These are phyloP conservation scores for Candida anglica DNA, from an alignment of 805 yeast species.

Conservation along the genomic window DNA sequence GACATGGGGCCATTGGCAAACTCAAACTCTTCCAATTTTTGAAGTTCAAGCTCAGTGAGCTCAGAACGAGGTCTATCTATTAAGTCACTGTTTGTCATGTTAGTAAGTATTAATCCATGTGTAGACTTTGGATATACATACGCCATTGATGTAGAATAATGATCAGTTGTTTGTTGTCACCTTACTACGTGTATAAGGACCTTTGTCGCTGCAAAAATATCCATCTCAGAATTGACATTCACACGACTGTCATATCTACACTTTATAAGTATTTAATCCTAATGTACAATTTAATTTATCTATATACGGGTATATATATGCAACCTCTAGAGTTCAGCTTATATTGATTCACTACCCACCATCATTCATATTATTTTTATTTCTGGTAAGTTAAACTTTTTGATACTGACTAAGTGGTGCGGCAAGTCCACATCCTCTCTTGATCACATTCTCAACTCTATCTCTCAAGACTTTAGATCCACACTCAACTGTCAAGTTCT, in stretches of 20 bases:
- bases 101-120: slow-evolving; percentile 18
- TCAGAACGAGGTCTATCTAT: slow-evolving; percentile 75
- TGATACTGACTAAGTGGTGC: slow-evolving; percentile 68
- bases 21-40: slow-evolving; percentile 83
- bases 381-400: slow-evolving; percentile 9
- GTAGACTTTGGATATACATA: neutral
- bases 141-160: too few relatives aligned
- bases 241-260: too few relatives aligned
- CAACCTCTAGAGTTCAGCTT: too few relatives aligned
- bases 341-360: too few relatives aligned
- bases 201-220: too few relatives aligned
- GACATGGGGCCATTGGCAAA: slow-evolving; percentile 89
- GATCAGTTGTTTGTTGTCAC: too few relatives aligned
- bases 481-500: slow-evolving; percentile 63
- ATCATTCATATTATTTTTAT: too few relatives aligned
- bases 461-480: slow-evolving; percentile 72
- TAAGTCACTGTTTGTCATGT: slow-evolving; percentile 47
- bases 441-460: slow-evolving; percentile 76
- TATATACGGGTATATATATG: too few relatives aligned
- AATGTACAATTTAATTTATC: too few relatives aligned
- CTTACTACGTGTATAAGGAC: too few relatives aligned
- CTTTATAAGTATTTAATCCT: too few relatives aligned
- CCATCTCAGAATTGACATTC: too few relatives aligned
- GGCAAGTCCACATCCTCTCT: slow-evolving; percentile 73
- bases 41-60: slow-evolving; percentile 73